Base-by-base conservation (phyloP, 495 filamentous ascomycete genomes). In the Cercophora sp. region DNA sequence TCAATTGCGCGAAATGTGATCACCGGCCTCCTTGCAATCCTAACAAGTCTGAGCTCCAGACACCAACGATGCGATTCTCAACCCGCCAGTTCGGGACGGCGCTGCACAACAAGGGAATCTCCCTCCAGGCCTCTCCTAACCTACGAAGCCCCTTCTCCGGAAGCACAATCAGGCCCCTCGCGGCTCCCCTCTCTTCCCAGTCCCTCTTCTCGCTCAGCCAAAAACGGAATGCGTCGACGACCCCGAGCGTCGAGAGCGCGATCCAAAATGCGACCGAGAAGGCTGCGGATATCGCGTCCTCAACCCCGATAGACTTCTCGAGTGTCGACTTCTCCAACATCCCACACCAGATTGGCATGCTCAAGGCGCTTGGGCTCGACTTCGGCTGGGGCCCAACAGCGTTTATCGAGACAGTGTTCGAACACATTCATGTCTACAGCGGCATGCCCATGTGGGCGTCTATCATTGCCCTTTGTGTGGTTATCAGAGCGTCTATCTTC, bases 361-460 rank as follows among this genome's bases (percentile, higher is more conserved):
- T 98, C 44, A 85, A 87, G 58, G 78, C 79, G 0, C 70, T 96
- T 18, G 93, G 93, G 1, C 69, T 97, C 18, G 89, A 96, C 55
- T 96, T 82, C 60, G 89, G 91, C 60, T 90, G 74, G 74, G 91
- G 93, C 19, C 77, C 85, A 2, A 85, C 88, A 0, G 62, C 82
- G 1, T 52, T 79, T 8, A 79, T 93, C 48, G 75, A 96, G 73
- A 88, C 71, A 70, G 3, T 83, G 6, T 69, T 96, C 25, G 93
- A 98, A 70, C 84, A 91, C 61, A 61, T 93, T 43, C 88, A 96
- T 69, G 68, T 96, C 48, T 84, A 74, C 60, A 62, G 64, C 2
- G 89, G 82, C 8, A 65, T 87, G 45, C 87, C 88, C 1, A 96
- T 92, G 93, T 89, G 88, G 83, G 80, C 69, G 5, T 82, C 87